Evolutionary conservation across 2,329 filamentous ascomycete genomes (phyloP), one percentile per base, ranked within the genome.

Genomic region (Aspergillus sp.): DNA sequence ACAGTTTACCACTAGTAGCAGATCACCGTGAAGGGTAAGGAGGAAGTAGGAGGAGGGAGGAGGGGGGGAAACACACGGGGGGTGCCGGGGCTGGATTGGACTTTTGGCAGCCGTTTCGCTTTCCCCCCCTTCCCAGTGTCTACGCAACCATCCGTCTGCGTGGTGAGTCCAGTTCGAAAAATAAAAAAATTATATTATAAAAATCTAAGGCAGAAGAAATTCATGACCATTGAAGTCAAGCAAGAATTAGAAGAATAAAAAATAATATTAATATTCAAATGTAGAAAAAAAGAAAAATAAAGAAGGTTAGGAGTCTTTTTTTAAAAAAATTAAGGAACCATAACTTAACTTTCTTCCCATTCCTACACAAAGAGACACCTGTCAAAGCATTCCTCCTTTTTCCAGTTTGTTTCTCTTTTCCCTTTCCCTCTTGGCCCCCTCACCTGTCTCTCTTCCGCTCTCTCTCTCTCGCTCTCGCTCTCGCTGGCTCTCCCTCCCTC

Each of bases 141-240:
- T 64, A 70, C 66, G 65, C 70, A 71, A 66, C 61, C 62, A 68
- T 64, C 68, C 64, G 66, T 57, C 61, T 52, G 52, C 52, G 30
- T 54, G n/a, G 36, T 54, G n/a, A 21, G 19, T 42, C 52, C 32
- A 54, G 38, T 52, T 57, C 32, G 48, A 54, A 44, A 62, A 63
- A 57, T 65, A 57, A 54, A 51, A 51, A 59, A 15, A 13, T 13
- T 13, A 13, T 13, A 36, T 36, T 15, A 36, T 36, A 36, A 15
- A 3, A 36, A 13, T 5, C 3, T 32, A 59, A 36, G 23, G 38
- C 57, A 59, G 48, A 54, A 55, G 19, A 59, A 64, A 58, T 54
- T 49, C 51, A 61, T 23, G 49, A 61, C 57, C 53, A 19, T 48
- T 23, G 13, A 49, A 30, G 47, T 11, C 47, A 38, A 50, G 41